phyloP scores from a whole-genome alignment of 306 rosid species.

The Cicer chorassanicum region DNA sequence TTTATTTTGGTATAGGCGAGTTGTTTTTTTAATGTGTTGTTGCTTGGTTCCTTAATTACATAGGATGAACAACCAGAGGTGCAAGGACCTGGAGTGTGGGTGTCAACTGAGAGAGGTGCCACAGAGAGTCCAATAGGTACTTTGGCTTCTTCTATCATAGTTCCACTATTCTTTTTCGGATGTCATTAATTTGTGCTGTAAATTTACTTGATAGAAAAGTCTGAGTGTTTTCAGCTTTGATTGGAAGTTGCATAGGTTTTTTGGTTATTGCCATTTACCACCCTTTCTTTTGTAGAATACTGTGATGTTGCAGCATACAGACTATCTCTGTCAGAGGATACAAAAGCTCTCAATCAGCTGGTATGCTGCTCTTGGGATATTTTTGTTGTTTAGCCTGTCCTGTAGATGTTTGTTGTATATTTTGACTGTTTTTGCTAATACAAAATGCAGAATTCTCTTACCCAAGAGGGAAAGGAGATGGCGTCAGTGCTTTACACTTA shows the following conservation, averaged over 20 bases:
- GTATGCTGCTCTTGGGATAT: constrained; percentile 53
- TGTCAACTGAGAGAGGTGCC: constrained; percentile 82
- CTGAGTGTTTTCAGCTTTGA: constrained; percentile 2
- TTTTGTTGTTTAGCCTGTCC: constrained; percentile 15
- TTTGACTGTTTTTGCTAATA: constrained; percentile 32
- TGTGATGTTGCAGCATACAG: constrained; percentile 93
- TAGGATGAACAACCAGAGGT: constrained; percentile 96
- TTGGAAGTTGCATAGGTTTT: constrained; percentile 22
- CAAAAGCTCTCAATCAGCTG: constrained; percentile 95
- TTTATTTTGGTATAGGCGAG: constrained; percentile 29
- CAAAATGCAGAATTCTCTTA: constrained; percentile 72
- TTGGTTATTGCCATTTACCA: neutral
- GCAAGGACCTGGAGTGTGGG: constrained; percentile 96
- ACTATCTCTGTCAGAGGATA: constrained; percentile 92
- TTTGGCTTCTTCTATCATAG: constrained; percentile 11
- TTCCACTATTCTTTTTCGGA: constrained; percentile 11
- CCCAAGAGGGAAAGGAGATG: constrained; percentile 96
- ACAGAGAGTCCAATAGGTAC: constrained; percentile 90
- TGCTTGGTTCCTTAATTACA: constrained; percentile 31
- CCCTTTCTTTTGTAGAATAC: constrained; percentile 63
- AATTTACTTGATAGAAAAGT: constrained; percentile 11
- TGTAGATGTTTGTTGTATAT: constrained; percentile 1
- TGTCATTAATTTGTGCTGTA: constrained; percentile 17
- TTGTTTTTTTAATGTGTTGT: neutral
- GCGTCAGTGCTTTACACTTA: constrained; percentile 93